Evolutionary conservation across 2,329 filamentous ascomycete genomes (phyloP).

Genomic region (Aspergillus sp.): DNA sequence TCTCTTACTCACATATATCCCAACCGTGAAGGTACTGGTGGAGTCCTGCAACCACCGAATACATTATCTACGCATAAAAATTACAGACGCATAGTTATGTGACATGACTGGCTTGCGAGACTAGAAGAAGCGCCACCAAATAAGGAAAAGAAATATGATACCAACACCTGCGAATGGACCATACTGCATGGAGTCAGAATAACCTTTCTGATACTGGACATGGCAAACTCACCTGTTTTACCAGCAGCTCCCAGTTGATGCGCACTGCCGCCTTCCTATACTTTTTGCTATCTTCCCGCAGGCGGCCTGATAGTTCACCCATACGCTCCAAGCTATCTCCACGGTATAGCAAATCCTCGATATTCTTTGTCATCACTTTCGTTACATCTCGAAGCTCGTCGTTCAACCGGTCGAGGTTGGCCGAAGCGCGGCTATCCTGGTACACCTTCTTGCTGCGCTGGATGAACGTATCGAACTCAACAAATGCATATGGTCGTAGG

Average conservation of each 20-base stretch:
- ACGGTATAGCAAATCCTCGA: constrained; percentile 93
- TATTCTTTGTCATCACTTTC: constrained; percentile 99
- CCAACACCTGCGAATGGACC: constrained; percentile 82
- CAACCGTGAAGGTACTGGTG: constrained; percentile 12
- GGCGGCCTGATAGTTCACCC: constrained; percentile 85
- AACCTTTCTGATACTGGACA: background rate
- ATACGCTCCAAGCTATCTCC: constrained; percentile 94
- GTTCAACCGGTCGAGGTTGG: constrained; percentile 93
- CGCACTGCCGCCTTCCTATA: constrained; percentile 88
- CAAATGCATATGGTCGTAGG: constrained; percentile 90
- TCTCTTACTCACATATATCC: background rate
- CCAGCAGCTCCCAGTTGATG: constrained; percentile 95
- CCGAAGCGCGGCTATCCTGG: constrained; percentile 83
- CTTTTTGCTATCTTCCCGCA: constrained; percentile 91
- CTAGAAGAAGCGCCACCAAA: constrained; percentile 92
- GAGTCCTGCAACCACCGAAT: constrained; percentile 34
- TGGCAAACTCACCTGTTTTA: constrained; percentile 69
- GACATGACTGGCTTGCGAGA: constrained; percentile 10
- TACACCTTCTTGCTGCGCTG: constrained; percentile 89
- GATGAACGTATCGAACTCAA: constrained; percentile 98
- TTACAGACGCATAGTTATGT: constrained; percentile 26
- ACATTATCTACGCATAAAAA: constrained; percentile 40
- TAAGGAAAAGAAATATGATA: constrained; percentile 78
- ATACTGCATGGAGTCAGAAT: constrained; percentile 57
- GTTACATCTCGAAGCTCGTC: constrained; percentile 97